Base-by-base conservation (phyloP, 495 filamentous ascomycete species). In the Glarea lozoyensis region DNA sequence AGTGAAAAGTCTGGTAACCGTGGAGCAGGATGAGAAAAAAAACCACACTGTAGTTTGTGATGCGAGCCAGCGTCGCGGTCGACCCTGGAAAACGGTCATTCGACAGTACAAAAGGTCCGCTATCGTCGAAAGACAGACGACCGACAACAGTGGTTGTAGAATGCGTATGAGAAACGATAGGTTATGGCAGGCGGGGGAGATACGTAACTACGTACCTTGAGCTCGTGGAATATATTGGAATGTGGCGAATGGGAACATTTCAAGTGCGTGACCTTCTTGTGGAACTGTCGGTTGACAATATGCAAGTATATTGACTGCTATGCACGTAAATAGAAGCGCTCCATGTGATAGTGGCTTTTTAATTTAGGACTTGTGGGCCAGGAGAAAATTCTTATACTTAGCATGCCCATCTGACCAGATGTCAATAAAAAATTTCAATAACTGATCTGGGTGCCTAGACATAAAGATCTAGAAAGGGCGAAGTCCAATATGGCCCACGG, bases 401-500 rank as follows among this genome's bases (percentile, higher is more conserved):
- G n/a, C 6, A 24, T 11, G 42, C 31, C 23, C 43, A 44, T 35
- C 43, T 46, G 38, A 52, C 49, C 44, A 22, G 19, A 25, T 27
- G 18, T 37, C n/a, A n/a, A n/a, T 23, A 35, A 17, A 22, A 33
- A 20, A 18, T 29, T 42, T 30, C 9, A 12, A 40, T 5, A 15
- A 17, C 16, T 21, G 11, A 9, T 30, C 31, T 35, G 12, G 16
- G 29, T 27, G 29, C 17, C 25, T 29, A 15, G 13, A 34, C 21
- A 46, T 36, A 35, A 50, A 44, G 41, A 42, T 16, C 38, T 23
- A 17, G 18, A 15, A 16, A 48, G 29, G 16, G 13, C 43, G 21
- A 50, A 41, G 34, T n/a, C 7, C 27, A 54, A 50, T 48, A 45
- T 44, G 43, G 24, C 18, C 27, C 37, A 50, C 51, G 52, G 44